A percentile compares a stretch with the other conserved stretches of the same genome.
These are phyloP conservation scores for Wallacemonas sp. DNA, from an alignment of 208 protist species.

Conservation along the genomic window DNA sequence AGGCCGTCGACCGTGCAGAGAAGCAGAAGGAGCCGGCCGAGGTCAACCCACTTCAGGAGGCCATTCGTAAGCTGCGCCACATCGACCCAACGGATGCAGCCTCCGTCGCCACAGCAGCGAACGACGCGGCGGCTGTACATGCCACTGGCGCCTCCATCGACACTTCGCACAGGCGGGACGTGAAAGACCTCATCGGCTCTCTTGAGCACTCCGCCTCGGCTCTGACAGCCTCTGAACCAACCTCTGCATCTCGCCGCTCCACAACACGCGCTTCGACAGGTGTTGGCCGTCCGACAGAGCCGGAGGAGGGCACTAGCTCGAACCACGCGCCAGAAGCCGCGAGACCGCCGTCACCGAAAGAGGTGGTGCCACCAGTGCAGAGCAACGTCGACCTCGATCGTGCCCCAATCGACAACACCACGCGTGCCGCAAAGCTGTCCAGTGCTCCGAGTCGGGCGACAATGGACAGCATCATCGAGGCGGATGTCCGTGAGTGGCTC, in stretches of 20 bases:
- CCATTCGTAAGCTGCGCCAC: slow-evolving; percentile 14
- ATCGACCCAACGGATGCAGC: slow-evolving; percentile 12
- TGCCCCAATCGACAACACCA: slow-evolving; percentile 3
- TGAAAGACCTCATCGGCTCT: slow-evolving; percentile 3
- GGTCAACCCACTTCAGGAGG: slow-evolving; percentile 7
- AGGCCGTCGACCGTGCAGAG: not conserved
- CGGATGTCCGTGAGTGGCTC: slow-evolving; percentile 70
- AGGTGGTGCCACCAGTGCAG: no score
- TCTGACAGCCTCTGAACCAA: not conserved
- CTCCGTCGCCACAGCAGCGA: not conserved
- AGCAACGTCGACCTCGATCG: not conserved
- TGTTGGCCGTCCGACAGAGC: no score
- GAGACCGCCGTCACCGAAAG: not conserved
- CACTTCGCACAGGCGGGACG: not conserved
- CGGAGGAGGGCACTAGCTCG: no score
- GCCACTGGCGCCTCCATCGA: not conserved
- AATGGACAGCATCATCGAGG: slow-evolving; percentile 55
- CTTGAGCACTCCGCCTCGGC: not conserved
- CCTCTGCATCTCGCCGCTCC: not conserved
- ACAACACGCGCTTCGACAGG: not conserved
- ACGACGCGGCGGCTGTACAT: not conserved
- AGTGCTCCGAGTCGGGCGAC: slow-evolving; percentile 29
- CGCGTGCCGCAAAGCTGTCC: slow-evolving; percentile 19
- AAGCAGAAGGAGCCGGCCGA: not conserved
- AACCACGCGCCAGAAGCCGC: not conserved